These are phyloP conservation scores for Amphibolis antarctica DNA, from an alignment of 106 monocot genomes.

Conservation along the genomic window DNA sequence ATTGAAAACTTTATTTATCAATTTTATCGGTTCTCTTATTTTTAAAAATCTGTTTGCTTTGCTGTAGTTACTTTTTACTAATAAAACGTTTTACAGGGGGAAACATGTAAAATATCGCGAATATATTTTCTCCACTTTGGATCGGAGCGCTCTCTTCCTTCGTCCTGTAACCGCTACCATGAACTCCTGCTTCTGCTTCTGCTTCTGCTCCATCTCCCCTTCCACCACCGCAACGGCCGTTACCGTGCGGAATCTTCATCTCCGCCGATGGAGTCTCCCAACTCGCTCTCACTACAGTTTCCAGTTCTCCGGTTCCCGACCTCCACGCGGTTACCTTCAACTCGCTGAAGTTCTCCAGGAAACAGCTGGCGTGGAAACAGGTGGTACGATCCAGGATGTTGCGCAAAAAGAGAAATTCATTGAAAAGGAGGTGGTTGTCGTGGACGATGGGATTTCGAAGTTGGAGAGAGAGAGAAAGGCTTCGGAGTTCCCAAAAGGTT, in stretches of 20 bases:
- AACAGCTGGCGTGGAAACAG: not conserved
- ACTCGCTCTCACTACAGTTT: not conserved
- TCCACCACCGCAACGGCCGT: not conserved
- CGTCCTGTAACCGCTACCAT: not conserved
- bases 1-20: too few species aligned
- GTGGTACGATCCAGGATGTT: not conserved
- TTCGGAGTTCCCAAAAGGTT: not conserved
- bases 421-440: not conserved
- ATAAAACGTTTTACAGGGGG: too few species aligned
- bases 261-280: not conserved
- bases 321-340: not conserved
- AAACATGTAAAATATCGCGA: too few species aligned
- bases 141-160: too few species aligned
- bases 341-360: constrained; percentile 3
- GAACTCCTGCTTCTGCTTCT: not conserved
- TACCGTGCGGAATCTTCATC: not conserved
- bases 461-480: not conserved
- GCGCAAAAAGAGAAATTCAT: not conserved
- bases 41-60: too few species aligned
- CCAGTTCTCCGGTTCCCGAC: not conserved
- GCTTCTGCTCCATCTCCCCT: not conserved
- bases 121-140: too few species aligned
- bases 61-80: too few species aligned
- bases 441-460: not conserved
- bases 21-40: too few species aligned